Base-by-base conservation (phyloP, 1,284 basidiomycete species). In the Papiliotrema nemorosa region DNA sequence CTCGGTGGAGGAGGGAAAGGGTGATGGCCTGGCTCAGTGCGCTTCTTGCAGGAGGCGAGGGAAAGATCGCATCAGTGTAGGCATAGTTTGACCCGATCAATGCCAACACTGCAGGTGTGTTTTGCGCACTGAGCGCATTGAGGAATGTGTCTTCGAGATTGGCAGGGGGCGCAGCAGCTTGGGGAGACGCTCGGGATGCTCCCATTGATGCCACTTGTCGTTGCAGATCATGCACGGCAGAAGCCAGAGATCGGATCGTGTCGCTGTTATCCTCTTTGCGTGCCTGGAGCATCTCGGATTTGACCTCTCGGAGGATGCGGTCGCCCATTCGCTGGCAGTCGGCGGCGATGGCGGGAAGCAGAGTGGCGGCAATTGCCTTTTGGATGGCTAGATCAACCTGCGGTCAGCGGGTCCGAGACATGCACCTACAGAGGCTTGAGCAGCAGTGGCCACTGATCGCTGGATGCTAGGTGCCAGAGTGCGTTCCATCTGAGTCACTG, bases 201-300 rank as follows among this genome's bases (percentile, higher is more conserved):
- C n/a, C n/a, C n/a, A n/a, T n/a, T n/a, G n/a, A n/a, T 43, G 55
- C 21, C 0, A 71, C 50, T 45, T 67, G 63, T 33, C 54, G 51
- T 48, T 62, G 63, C 12, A 72, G 51, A 20, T 62, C 64, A 0
- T 47, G 37, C 27, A 69, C 52, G 13, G 53, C 50, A 21, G 22
- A 31, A 3, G 56, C 51, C 58, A 69, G 57, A 16, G 37, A 47
- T 27, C 49, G 42, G 25, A 70, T 44, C 9, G 48, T 13, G 5
- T 38, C 35, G 3, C 55, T 53, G 27, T 51, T 52, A 16, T 62
- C 43, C 37, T 61, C 60, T 47, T 66, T 66, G n/a, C 60, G 41
- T 53, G 22, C 64, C 64, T 70, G 66, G 5, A 66, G 40, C 59
- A 71, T 62, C 51, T 72, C 69, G 5, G 66, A 61, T 52, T 59